A percentile compares a stretch with the other conserved stretches of the same genome.
phyloP scores from a whole-genome alignment of 441 rosid species.

The Gossypium lobatum region DNA sequence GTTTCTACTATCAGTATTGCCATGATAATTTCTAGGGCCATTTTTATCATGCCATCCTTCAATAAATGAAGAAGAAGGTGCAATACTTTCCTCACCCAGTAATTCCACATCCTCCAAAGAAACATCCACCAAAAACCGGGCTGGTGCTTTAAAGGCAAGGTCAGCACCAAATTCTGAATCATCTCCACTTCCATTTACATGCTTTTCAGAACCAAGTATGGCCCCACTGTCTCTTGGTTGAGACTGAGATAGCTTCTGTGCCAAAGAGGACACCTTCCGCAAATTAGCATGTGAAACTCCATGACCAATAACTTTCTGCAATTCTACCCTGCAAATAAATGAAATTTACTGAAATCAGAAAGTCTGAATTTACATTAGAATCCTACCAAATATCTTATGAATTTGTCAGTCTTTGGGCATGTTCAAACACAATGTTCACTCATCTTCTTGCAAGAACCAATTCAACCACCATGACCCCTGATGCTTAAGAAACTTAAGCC shows the following conservation, averaged over 20 bases:
- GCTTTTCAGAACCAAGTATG: conserved; percentile 27
- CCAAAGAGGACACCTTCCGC: conserved; percentile 51
- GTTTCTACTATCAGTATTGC: conserved; percentile 30
- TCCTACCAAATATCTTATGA: background rate
- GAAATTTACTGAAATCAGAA: conserved; percentile 5
- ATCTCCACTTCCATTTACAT: conserved; percentile 30
- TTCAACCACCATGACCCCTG: background rate
- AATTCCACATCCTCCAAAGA: conserved; percentile 48
- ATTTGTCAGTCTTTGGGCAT: background rate
- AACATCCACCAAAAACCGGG: conserved; percentile 69
- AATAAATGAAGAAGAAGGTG: conserved; percentile 30
- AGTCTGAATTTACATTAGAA: background rate
- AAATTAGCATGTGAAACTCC: conserved; percentile 41
- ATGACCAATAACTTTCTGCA: conserved; percentile 71
- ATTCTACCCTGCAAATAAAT: conserved; percentile 48
- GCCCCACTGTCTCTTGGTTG: conserved; percentile 42
- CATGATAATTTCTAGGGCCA: conserved; percentile 26
- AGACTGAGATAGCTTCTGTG: conserved; percentile 46
- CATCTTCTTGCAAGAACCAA: background rate
- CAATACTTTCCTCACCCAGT: conserved; percentile 34
- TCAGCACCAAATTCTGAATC: conserved; percentile 75
- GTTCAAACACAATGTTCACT: background rate
- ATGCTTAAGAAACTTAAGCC: background rate
- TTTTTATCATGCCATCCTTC: conserved; percentile 45
- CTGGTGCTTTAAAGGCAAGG: conserved; percentile 64